phyloP scores from a whole-genome alignment of 345 rosid species.

The Eucalyptus cladocalyx region DNA sequence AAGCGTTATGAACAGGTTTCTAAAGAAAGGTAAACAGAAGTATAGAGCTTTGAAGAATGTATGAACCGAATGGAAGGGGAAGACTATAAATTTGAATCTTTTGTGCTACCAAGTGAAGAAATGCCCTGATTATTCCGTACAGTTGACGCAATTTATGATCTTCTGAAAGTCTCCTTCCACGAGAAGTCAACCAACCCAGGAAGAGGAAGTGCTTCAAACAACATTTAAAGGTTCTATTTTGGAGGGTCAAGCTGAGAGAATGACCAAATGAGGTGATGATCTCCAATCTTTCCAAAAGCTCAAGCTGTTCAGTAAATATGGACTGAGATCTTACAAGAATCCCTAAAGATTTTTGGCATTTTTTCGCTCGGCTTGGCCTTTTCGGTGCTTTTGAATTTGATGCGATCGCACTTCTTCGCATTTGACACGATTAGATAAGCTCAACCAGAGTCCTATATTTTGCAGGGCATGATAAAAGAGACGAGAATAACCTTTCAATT shows the following conservation, averaged over 20 bases:
- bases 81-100: neutral
- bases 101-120: neutral
- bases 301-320: neutral
- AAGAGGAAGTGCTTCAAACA: neutral
- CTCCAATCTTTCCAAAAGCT: neutral
- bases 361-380: neutral
- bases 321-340: neutral
- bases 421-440: neutral
- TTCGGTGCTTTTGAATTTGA: neutral
- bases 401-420: neutral
- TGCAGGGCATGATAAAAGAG: neutral
- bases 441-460: neutral
- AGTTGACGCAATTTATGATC: neutral
- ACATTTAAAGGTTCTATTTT: neutral
- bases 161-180: neutral
- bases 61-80: neutral
- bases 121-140: neutral
- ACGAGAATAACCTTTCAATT: neutral
- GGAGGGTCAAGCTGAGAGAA: neutral
- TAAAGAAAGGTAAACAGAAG: neutral
- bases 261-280: neutral
- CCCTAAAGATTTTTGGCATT: neutral
- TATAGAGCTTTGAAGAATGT: neutral
- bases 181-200: neutral
- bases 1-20: neutral